These are phyloP conservation scores for Russula dissimulans DNA, from an alignment of 768 basidiomycete species.

Conservation along the genomic window DNA sequence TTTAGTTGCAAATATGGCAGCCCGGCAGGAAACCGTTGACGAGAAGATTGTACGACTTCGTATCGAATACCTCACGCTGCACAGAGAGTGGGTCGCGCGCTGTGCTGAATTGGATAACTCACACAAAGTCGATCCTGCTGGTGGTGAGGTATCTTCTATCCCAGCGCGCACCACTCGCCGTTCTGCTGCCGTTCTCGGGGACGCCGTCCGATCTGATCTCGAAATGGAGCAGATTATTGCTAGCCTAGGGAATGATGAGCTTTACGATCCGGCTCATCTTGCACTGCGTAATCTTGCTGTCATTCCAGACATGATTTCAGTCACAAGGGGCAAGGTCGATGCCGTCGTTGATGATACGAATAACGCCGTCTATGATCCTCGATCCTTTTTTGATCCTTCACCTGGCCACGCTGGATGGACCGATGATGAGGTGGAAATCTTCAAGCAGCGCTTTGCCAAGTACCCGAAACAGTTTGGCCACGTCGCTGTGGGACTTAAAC, in stretches of 20 bases:
- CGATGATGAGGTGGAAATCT: conserved; percentile 67
- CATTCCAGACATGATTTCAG: conserved; percentile 86
- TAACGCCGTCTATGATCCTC: conserved; percentile 65
- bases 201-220: conserved; percentile 87
- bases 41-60: conserved; percentile 50
- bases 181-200: conserved; percentile 62
- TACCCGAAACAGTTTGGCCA: conserved; percentile 94
- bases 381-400: conserved; percentile 62
- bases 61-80: conserved; percentile 56
- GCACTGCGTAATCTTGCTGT: conserved; percentile 75
- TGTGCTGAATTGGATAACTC: conserved; percentile 59
- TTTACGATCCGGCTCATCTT: conserved; percentile 87
- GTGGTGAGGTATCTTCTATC: conserved; percentile 25
- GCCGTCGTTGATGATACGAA: conserved; percentile 80
- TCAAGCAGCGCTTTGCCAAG: conserved; percentile 71
- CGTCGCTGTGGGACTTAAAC: conserved; percentile 68
- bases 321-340: conserved; percentile 49
- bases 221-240: conserved; percentile 98
- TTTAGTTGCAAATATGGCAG: conserved; percentile 45
- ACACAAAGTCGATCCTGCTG: conserved; percentile 36
- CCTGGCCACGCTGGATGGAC: conserved; percentile 85
- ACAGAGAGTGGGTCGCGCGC: conserved; percentile 65
- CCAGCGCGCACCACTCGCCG: conserved; percentile 60
- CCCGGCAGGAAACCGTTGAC: conserved; percentile 39
- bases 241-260: conserved; percentile 85